A percentile compares a stretch with the other conserved stretches of the same genome.
phyloP scores from a whole-genome alignment of 2,329 filamentous ascomycete genomes.

The Aspergillus spinulosporus region DNA sequence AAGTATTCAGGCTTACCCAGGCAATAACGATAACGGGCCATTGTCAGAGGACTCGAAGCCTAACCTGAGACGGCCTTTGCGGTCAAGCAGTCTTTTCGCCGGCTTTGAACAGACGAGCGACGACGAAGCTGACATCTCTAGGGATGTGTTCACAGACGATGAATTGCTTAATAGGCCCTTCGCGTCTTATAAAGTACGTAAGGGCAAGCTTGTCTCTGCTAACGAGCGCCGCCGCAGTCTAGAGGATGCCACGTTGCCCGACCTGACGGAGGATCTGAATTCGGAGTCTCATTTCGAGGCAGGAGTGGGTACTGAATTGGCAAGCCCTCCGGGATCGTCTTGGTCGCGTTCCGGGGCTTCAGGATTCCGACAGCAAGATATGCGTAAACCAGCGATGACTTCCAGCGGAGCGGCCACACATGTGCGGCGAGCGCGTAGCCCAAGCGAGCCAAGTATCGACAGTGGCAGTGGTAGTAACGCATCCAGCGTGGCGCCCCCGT shows the following conservation, averaged over 20 bases:
- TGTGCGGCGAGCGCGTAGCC: constrained; percentile 58
- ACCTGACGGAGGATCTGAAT: constrained; percentile 41
- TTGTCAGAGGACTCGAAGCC: constrained; percentile 60
- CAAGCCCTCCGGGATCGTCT: constrained; percentile 16
- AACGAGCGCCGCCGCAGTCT: constrained; percentile 32
- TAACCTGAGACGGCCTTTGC: constrained; percentile 67
- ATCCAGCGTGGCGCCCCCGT: constrained; percentile 64
- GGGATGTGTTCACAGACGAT: constrained; percentile 45
- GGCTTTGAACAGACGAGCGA: constrained; percentile 73
- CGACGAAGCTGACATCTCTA: constrained; percentile 36
- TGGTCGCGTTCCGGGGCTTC: constrained; percentile 41
- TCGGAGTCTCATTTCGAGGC: constrained; percentile 31
- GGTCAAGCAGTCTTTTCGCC: constrained; percentile 82
- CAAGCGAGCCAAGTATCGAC: constrained; percentile 47
- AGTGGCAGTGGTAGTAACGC: constrained; percentile 38
- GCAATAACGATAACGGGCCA: constrained; percentile 78
- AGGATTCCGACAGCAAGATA: constrained; percentile 56
- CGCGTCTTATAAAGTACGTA: constrained; percentile 44
- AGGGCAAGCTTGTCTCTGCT: constrained; percentile 45
- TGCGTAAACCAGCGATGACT: constrained; percentile 77
- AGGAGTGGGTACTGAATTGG: constrained; percentile 4
- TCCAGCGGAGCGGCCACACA: constrained; percentile 75
- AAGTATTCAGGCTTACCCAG: constrained; percentile 68
- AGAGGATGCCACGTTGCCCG: constrained; percentile 36
- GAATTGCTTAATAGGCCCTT: constrained; percentile 48